Evolutionary conservation across 495 filamentous ascomycete species (phyloP), one percentile per base, ranked within the genome.

Genomic region (Hypoxylon lenormandii): DNA sequence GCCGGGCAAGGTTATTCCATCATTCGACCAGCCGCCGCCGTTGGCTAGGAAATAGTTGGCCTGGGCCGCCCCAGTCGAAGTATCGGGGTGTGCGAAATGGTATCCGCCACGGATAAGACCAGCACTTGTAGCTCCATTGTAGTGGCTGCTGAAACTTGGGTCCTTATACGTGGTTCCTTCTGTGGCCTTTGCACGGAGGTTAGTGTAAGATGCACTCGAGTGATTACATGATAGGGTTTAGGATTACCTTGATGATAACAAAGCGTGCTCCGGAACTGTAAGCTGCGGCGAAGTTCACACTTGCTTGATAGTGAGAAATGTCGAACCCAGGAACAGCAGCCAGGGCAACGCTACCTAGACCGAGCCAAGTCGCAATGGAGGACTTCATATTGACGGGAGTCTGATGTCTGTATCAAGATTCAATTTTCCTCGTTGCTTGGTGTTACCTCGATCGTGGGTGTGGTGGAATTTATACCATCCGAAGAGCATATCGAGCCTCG

Each of bases 211-310:
- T 28, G 3, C 7, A 3, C 3, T 54, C 12, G 3, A 30, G 16
- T 21, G 19, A 42, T 16, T 42, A 21, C 36, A 8, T 45, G 5
- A 10, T 5, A 2, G 12, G 10, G 19, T 3, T 18, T 49, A 18
- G 8, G 28, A n/a, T 54, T 47, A 84, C 88, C 82, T 91, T 91
- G 80, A 90, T 88, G 43, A 89, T 88, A 65, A 88, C 88, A 60
- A 90, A 91, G 16, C 87, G 84, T n/a, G 86, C 85, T 18, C 88
- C 88, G 15, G 78, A 66, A 18, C 55, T 75, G 60, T 89, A 87
- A 2, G 87, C 88, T 15, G 73, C 77, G 0, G 75, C 71, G 66
- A 86, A 89, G 79, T 90, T 75, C 42, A 90, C 85, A 40, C 46
- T 84, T 21, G 77, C 60, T 70, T 89, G 87, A 55, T 87, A 89